Percentiles rank a stretch among this genome's conserved stretches.
Conservation (phyloP, 1,284 basidiomycete species). For the Leccinum angustisporum region DNA sequence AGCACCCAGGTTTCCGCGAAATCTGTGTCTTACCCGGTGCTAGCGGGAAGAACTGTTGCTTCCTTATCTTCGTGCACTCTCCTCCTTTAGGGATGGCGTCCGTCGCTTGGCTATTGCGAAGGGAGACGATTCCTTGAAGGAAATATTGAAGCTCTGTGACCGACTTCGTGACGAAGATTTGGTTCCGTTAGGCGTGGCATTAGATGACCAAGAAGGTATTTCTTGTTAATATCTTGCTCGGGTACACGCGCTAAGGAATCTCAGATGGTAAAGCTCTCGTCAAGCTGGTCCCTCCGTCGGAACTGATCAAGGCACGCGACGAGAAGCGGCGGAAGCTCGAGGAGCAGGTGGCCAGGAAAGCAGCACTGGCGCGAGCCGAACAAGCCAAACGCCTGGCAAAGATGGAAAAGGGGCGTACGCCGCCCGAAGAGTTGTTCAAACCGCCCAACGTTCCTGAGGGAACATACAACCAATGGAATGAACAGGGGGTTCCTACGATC, state of each 20-base stretch:
- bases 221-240: not conserved
- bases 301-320: slow-evolving; percentile 82
- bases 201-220: slow-evolving; percentile 94
- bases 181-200: slow-evolving; percentile 89
- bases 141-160: slow-evolving; percentile 85
- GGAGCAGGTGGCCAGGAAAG: slow-evolving; percentile 83
- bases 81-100: slow-evolving; percentile 90
- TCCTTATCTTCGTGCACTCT: slow-evolving; percentile 86
- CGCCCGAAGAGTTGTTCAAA: slow-evolving; percentile 82
- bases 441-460: slow-evolving; percentile 74
- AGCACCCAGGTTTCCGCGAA: slow-evolving; percentile 7
- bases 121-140: slow-evolving; percentile 63
- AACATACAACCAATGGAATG: slow-evolving; percentile 80
- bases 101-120: slow-evolving; percentile 80
- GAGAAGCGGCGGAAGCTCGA: slow-evolving; percentile 82
- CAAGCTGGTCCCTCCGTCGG: slow-evolving; percentile 85
- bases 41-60: slow-evolving; percentile 85
- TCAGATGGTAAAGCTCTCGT: slow-evolving; percentile 92
- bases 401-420: slow-evolving; percentile 80
- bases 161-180: slow-evolving; percentile 88
- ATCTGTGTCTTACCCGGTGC: slow-evolving; percentile 1
- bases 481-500: slow-evolving; percentile 79
- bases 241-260: not conserved
- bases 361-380: slow-evolving; percentile 69
- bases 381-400: slow-evolving; percentile 78